Evolutionary conservation across 2,329 filamentous ascomycete genomes (phyloP).

Genomic region (Diaporthe citri): DNA sequence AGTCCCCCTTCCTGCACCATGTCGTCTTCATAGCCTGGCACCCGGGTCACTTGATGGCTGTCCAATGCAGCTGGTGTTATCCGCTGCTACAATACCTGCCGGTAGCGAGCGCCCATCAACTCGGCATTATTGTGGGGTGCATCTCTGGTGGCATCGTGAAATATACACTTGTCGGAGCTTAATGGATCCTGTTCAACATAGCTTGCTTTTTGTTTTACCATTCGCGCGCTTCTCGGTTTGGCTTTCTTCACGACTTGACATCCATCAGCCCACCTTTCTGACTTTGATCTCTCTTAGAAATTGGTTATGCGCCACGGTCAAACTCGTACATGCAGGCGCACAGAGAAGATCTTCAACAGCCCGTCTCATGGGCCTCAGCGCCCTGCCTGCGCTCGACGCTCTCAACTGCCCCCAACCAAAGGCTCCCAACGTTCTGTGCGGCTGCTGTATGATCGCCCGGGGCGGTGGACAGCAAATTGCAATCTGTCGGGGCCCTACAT

Average conservation of each 20-base stretch:
- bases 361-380: background rate
- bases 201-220: background rate
- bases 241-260: background rate
- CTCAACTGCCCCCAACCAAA: background rate
- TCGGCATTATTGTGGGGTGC: conserved; percentile 29
- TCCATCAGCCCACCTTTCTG: background rate
- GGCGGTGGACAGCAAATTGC: conserved; percentile 22
- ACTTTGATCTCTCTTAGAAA: background rate
- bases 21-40: background rate
- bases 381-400: background rate
- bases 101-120: conserved; percentile 21
- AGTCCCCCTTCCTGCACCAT: conserved; percentile 2
- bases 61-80: conserved; percentile 12
- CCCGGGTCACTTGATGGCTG: conserved; percentile 11
- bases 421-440: conserved; percentile 1
- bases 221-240: background rate
- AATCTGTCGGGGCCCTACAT: conserved; percentile 15
- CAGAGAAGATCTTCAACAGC: background rate
- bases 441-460: conserved; percentile 11
- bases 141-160: conserved; percentile 1
- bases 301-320: background rate
- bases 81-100: conserved; percentile 9
- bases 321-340: background rate
- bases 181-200: background rate
- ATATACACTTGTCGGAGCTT: conserved; percentile 8